Conservation (phyloP, 305 asterid genomes). For the Ajuga reptans region DNA sequence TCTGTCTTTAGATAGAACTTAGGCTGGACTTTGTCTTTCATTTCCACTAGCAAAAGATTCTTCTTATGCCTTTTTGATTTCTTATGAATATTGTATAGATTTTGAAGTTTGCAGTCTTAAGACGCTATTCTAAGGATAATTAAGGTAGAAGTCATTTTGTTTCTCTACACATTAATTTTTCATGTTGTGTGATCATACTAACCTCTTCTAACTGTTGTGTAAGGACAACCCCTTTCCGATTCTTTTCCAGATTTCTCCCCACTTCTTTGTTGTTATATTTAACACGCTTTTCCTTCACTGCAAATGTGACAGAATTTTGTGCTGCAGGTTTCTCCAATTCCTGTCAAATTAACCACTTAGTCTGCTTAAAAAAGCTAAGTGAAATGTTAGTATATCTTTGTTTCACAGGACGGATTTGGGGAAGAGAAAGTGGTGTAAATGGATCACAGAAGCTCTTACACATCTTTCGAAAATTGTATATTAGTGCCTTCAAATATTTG, state of each 20-base stretch:
- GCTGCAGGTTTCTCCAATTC: constrained; percentile 25
- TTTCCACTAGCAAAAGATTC: not conserved
- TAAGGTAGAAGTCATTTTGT: not conserved
- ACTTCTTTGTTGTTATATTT: not conserved
- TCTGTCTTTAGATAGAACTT: not conserved
- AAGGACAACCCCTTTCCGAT: not conserved
- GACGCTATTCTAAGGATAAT: not conserved
- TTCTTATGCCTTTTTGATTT: not conserved
- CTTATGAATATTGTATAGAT: not conserved
- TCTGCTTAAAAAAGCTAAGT: constrained; percentile 29
- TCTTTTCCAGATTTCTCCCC: constrained; percentile 14
- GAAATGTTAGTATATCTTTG: constrained; percentile 8
- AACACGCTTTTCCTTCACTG: constrained; percentile 18
- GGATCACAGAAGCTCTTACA: not conserved
- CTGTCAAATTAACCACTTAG: constrained; percentile 29
- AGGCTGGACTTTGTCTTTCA: not conserved
- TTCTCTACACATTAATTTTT: not conserved
- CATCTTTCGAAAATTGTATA: not conserved
- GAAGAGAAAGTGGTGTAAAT: not conserved
- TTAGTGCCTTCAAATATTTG: not conserved
- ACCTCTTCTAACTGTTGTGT: constrained; percentile 17
- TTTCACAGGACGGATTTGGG: constrained; percentile 5
- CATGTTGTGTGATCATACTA: constrained; percentile 8
- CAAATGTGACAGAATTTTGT: constrained; percentile 13
- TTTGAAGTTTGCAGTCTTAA: not conserved